Conservation (phyloP, 345 rosid species). For the Chamaenerion angustifolium region DNA sequence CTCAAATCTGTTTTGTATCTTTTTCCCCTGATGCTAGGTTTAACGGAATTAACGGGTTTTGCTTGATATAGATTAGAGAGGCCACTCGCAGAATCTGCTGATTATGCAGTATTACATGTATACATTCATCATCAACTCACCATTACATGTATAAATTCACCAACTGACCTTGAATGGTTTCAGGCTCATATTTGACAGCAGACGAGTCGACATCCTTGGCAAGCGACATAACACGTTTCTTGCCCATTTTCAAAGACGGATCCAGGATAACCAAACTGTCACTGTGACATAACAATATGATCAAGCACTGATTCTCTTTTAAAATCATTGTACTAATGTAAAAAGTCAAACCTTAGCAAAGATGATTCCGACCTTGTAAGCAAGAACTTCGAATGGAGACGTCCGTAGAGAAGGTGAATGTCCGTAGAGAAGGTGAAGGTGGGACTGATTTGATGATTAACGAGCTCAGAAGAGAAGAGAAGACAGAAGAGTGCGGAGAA, state of each 20-base stretch:
- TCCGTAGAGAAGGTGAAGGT: neutral
- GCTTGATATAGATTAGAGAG: too few species aligned
- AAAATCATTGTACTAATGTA: too few species aligned
- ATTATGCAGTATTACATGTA: too few species aligned
- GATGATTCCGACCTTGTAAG: too few species aligned
- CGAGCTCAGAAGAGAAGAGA: constrained; percentile 4
- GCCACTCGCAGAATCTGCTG: too few species aligned
- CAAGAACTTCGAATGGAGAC: neutral
- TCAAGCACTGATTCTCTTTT: neutral
- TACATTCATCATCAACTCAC: too few species aligned
- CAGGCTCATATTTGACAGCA: constrained; percentile 33
- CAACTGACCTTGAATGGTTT: constrained; percentile 38
- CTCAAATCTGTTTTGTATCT: neutral
- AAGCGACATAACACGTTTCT: constrained; percentile 39
- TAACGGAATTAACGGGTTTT: too few species aligned
- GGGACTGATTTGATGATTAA: neutral
- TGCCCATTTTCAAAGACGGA: constrained; percentile 27
- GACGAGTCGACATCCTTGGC: constrained; percentile 47
- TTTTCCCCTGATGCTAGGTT: too few species aligned
- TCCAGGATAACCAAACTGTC: neutral
- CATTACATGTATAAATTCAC: too few species aligned
- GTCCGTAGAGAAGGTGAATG: too few species aligned
- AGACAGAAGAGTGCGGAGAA: too few species aligned
- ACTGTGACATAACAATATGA: neutral
- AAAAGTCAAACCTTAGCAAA: too few species aligned